Evolutionary conservation across 2,329 filamentous ascomycete genomes (phyloP).

Genomic region (Intubia oerlemansii): DNA sequence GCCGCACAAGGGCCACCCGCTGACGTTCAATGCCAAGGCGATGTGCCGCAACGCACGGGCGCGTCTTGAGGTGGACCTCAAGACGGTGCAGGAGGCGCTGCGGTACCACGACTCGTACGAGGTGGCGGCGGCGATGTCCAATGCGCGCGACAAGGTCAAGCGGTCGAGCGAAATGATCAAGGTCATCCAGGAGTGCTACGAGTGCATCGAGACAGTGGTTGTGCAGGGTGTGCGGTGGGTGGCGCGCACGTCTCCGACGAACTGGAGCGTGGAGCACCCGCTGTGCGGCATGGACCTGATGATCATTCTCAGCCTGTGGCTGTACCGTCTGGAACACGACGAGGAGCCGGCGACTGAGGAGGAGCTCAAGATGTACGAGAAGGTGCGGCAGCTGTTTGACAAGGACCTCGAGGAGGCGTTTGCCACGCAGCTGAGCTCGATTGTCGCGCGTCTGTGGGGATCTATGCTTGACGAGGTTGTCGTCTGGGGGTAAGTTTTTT

Average conservation of each 20-base stretch:
- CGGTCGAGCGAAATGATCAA: slow-evolving; percentile 95
- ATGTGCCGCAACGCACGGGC: slow-evolving; percentile 88
- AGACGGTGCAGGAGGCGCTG: slow-evolving; percentile 86
- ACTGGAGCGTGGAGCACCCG: slow-evolving; percentile 97
- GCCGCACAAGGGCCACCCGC: slow-evolving; percentile 83
- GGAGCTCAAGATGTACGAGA: slow-evolving; percentile 78
- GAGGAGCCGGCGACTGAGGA: slow-evolving; percentile 75
- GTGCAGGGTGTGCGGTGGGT: slow-evolving; percentile 93
- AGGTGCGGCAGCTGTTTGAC: slow-evolving; percentile 73
- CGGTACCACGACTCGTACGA: slow-evolving; percentile 96
- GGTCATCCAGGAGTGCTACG: slow-evolving; percentile 92
- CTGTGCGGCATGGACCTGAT: slow-evolving; percentile 92
- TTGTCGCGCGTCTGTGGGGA: slow-evolving; percentile 86
- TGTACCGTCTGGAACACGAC: slow-evolving; percentile 98
- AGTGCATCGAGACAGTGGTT: slow-evolving; percentile 91
- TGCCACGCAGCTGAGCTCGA: slow-evolving; percentile 75
- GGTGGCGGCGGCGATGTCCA: slow-evolving; percentile 89
- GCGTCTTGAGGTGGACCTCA: slow-evolving; percentile 83
- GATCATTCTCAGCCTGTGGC: slow-evolving; percentile 93
- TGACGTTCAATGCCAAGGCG: slow-evolving; percentile 96
- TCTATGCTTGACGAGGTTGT: slow-evolving; percentile 97
- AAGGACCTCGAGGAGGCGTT: slow-evolving; percentile 73
- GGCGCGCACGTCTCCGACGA: slow-evolving; percentile 88
- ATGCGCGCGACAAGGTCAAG: slow-evolving; percentile 82
- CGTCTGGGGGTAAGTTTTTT: slow-evolving; percentile 78